Evolutionary conservation across 495 filamentous ascomycete species (phyloP).

Genomic region (Bryoglossum gracile): DNA sequence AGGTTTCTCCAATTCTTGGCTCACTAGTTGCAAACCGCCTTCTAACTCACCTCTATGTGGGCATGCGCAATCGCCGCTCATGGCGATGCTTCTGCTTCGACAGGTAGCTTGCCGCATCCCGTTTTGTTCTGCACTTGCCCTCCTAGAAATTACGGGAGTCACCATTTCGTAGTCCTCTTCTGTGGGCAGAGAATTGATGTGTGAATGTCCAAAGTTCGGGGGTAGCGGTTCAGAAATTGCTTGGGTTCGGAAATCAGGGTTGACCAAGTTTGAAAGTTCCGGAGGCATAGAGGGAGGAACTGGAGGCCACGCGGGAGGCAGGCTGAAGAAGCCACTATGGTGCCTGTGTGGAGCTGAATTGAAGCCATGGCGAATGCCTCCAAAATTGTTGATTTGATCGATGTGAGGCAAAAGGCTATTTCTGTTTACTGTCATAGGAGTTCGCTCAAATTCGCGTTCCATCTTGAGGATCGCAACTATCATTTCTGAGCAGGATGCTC

Average conservation of each 20-base stretch:
- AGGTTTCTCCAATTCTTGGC: too few species aligned
- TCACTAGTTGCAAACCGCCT: too few species aligned
- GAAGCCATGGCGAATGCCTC: slow-evolving; percentile 7
- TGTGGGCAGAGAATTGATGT: too few species aligned
- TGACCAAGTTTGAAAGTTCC: neutral
- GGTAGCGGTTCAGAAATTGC: too few species aligned
- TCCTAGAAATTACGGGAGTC: too few species aligned
- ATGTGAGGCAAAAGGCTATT: neutral
- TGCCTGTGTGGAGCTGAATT: neutral
- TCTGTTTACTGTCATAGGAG: neutral
- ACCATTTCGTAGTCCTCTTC: too few species aligned
- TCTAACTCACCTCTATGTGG: too few species aligned
- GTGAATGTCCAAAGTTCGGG: too few species aligned
- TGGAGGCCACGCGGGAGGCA: neutral
- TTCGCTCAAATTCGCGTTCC: neutral
- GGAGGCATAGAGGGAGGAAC: neutral
- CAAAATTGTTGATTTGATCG: neutral
- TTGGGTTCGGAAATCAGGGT: neutral
- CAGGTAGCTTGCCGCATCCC: too few species aligned
- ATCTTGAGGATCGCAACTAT: neutral
- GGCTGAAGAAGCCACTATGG: neutral
- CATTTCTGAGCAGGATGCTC: neutral
- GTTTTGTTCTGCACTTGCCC: too few species aligned
- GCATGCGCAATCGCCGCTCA: too few species aligned
- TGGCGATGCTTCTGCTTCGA: too few species aligned